A percentile compares a stretch with the other conserved stretches of the same genome.
phyloP scores from a whole-genome alignment of 139 green algal species.

The Auxenochlorella pyrenoidosa region DNA sequence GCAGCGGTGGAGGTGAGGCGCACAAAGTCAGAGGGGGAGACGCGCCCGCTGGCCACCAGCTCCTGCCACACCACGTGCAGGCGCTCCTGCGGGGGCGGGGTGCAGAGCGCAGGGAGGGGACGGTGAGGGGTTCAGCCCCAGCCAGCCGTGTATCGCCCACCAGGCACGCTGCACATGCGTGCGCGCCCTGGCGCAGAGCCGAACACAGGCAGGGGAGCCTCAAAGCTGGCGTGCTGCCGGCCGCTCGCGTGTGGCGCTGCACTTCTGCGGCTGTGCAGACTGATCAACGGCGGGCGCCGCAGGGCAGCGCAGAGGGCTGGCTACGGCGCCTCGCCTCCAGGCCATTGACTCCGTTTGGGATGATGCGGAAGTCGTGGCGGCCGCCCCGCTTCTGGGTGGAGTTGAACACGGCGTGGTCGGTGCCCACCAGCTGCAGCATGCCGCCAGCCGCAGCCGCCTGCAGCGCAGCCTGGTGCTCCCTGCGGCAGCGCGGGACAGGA shows the following conservation, averaged over 20 bases:
- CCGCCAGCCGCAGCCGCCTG: conserved; percentile 52
- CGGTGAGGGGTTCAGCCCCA: too few species aligned
- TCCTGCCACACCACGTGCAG: conserved; percentile 91
- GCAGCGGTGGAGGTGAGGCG: conserved; percentile 85
- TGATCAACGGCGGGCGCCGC: too few species aligned
- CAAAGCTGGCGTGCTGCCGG: too few species aligned
- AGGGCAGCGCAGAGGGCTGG: too few species aligned
- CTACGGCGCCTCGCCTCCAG: conserved; percentile 83
- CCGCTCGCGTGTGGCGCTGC: too few species aligned
- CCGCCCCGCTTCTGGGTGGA: conserved; percentile 88
- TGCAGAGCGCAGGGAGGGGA: not conserved
- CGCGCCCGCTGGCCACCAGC: conserved; percentile 82
- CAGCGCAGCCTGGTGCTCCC: conserved; percentile 53
- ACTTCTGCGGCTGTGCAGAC: too few species aligned
- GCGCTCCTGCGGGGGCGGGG: conserved; percentile 38
- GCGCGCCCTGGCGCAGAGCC: too few species aligned
- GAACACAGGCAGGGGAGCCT: too few species aligned
- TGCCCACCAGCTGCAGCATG: conserved; percentile 75
- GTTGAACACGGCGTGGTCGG: conserved; percentile 95
- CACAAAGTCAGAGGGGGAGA: conserved; percentile 86
- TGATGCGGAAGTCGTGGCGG: conserved; percentile 87
- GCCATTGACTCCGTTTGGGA: conserved; percentile 97
- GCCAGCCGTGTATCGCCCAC: not conserved
- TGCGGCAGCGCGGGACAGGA: not conserved
- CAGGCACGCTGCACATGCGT: not conserved